Conservation (phyloP, 1,284 basidiomycete species). For the Microbotryum lychnidis-dioicae region DNA sequence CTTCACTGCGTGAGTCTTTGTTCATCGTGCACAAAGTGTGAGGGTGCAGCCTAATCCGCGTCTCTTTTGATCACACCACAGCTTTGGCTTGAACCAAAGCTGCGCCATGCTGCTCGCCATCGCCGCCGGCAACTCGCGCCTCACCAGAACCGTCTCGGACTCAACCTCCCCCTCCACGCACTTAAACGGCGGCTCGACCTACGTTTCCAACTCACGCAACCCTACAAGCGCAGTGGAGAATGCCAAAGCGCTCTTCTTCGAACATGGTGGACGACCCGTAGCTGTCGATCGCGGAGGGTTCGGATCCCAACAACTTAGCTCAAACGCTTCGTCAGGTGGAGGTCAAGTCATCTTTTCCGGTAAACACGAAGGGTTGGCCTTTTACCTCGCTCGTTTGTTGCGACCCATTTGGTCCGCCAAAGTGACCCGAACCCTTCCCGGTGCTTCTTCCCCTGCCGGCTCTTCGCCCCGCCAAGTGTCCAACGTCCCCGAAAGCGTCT, state of each 20-base stretch:
- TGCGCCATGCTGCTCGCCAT: slow-evolving; percentile 80
- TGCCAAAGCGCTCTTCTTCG: slow-evolving; percentile 72
- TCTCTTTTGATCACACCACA: slow-evolving; percentile 38
- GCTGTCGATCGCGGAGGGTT: slow-evolving; percentile 59
- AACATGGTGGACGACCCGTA: slow-evolving; percentile 69
- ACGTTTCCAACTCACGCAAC: slow-evolving; percentile 43
- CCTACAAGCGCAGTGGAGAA: slow-evolving; percentile 44
- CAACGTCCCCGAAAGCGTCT: slow-evolving; percentile 54
- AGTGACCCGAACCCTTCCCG: slow-evolving; percentile 45
- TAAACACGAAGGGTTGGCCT: slow-evolving; percentile 76
- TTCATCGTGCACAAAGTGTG: background rate
- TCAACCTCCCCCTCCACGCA: slow-evolving; percentile 1
- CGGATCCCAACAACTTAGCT: background rate
- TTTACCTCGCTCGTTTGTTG: slow-evolving; percentile 77
- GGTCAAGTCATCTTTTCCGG: slow-evolving; percentile 71
- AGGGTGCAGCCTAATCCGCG: too few relatives aligned
- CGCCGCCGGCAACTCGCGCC: slow-evolving; percentile 43
- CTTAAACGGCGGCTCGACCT: background rate
- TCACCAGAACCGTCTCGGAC: slow-evolving; percentile 6
- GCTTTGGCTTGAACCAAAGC: slow-evolving; percentile 78
- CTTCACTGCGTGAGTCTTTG: slow-evolving; percentile 34
- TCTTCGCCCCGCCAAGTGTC: slow-evolving; percentile 48
- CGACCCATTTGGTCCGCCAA: slow-evolving; percentile 80
- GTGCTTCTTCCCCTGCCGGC: slow-evolving; percentile 35
- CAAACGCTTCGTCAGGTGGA: slow-evolving; percentile 43